Conservation (phyloP, 2,329 filamentous ascomycete species). For the Macrophomina pseudophaseolina region DNA sequence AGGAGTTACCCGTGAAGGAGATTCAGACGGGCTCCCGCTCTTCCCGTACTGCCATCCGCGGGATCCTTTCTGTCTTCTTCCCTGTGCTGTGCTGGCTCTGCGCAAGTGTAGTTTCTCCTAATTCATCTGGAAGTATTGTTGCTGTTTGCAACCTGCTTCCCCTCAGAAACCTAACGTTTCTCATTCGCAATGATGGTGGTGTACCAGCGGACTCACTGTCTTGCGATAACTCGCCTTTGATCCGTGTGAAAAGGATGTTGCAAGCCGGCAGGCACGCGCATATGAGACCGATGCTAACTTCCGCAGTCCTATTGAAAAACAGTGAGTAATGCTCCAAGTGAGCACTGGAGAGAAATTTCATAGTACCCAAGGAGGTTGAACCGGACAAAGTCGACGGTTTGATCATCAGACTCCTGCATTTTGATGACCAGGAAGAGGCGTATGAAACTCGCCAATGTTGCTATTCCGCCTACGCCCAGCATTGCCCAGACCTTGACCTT, state of each 20-base stretch:
- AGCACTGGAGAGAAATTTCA: neutral
- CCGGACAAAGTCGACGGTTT: neutral
- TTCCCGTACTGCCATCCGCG: neutral
- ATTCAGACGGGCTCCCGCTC: neutral
- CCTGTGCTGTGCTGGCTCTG: neutral
- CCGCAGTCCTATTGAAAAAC: neutral
- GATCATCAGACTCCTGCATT: neutral
- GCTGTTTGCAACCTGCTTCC: neutral
- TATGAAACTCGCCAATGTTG: conserved; percentile 34
- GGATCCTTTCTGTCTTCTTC: neutral
- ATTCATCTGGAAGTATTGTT: neutral
- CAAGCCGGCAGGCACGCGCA: conserved; percentile 4
- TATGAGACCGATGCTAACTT: conserved; percentile 7
- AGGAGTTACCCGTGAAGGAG: neutral
- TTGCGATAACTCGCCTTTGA: neutral
- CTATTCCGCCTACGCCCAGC: conserved; percentile 39
- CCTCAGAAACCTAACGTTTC: neutral
- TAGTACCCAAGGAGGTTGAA: neutral
- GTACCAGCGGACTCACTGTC: neutral
- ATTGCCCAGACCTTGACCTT: conserved; percentile 43
- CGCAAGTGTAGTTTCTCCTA: neutral
- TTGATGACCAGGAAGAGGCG: neutral
- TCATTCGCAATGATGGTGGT: neutral
- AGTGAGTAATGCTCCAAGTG: neutral
- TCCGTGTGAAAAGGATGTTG: neutral